Base-by-base conservation (phyloP, 331 rosid species). In the Stylosanthes scabra region DNA sequence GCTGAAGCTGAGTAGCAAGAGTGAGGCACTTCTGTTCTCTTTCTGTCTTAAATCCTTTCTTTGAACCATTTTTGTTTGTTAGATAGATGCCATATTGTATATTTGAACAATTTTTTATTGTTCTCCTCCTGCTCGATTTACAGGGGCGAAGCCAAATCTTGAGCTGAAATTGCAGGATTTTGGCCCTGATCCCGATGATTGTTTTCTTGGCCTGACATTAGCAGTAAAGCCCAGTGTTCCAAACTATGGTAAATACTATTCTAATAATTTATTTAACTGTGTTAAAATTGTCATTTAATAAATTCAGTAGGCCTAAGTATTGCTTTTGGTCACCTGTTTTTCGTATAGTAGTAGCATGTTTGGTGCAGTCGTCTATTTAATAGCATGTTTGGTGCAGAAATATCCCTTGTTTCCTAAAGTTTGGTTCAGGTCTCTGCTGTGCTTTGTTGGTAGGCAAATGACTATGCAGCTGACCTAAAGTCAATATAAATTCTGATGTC, bases 181-280 rank as follows among this genome's bases (percentile, higher is more conserved):
- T 81, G 93, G 91, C 73, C 88, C 91, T 55, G 97, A 91, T 50
- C 86, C 93, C 20, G 90, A 89, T 85, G 97, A 89, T 78, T 91
- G 96, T 83, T 91, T 91, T 84, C 96, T 91, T 84, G 97, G 97
- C 83, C 81, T 91, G 89, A 82, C 97, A 1, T 80, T 91, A 74
- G 97, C 87, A 78, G 85, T 91, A 76, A 91, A 89, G 70, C 97
- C 97, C 25, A 91, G 96, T 76, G 87, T 79, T 80, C 74, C 97
- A 70, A 74, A 83, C 83, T 77, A 82, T 37, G 91, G 97, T 91
- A 87, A 58, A 64, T 71, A 45, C 44, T 44, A 15, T 69, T 71
- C 39, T 59, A 44, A 58, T 71, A 74, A 55, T 45, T 55, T 47
- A 31, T 62, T 56, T 49, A 55, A 66, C 50, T 11, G 54, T 10